Base-by-base conservation (phyloP, 345 rosid species). In the Euphorbia pulcherrima region DNA sequence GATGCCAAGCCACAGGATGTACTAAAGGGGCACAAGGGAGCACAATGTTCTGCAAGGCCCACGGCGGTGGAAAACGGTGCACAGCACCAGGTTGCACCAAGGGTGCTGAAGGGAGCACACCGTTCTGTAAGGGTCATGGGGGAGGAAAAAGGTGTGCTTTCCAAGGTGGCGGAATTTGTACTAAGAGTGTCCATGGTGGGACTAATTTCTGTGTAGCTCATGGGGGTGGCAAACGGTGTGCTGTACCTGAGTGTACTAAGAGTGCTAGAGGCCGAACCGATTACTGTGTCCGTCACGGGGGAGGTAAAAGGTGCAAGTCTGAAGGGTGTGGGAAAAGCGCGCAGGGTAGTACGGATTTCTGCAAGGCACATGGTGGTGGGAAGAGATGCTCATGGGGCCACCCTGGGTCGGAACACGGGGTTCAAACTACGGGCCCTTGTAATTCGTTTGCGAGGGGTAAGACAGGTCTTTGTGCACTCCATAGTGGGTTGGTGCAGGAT, bases 81-180 rank as follows among this genome's bases (percentile, higher is more conserved):
- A 83, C 90, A 75, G 89, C 90, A 67, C 87, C 89, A 0, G 97
- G 97, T 10, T 93, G 98, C 84, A 85, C 81, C 5, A 93, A 87
- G 69, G 97, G 97, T 27, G 98, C 98, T 0, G 98, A 93, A 81
- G 98, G 98, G 53, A 93, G 96, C 72, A 93, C 98, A 0, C 97
- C 96, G 1, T 61, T 90, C 71, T 93, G 98, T 82, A 93, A 93
- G 79, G 97, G 90, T 26, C 98, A 93, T 0, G 98, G 98, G 69
- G 98, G 97, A 20, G 97, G 98, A 26, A 93, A 93, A 70, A 90
- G 98, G 6, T 93, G 98, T 77, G 81, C 87, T 75, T 85, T 64
- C 69, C 90, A 90, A 69, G 97, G 97, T 52, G 98, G 98, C 5
- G 98, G 98, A 39, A 50, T 50, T 18, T 50, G 54, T 50, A 23